Base-by-base conservation (phyloP, 192 early-diverging fungal species). In the Podila minutissima region DNA sequence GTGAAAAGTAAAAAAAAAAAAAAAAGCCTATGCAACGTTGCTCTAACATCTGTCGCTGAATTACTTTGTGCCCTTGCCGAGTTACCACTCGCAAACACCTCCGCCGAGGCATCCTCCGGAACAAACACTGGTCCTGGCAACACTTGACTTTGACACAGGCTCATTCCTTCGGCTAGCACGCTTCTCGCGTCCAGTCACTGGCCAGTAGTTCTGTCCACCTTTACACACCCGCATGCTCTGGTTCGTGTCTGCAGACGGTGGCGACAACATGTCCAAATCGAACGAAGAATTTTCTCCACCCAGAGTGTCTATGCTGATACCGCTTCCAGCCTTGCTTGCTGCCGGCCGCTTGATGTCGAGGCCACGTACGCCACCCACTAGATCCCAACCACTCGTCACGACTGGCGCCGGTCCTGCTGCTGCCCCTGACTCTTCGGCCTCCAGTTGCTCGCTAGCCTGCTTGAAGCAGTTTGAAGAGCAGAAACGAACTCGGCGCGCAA, bases 401-500 rank as follows among this genome's bases (percentile, higher is more conserved):
- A 62, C 24, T 3, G 70, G 11, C 6, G 64, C 17, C 0, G 41
- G 31, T 13, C 26, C 60, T 32, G 29, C 38, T 3, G 62, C 48
- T 8, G n/a, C 49, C 1, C 53, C 8, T 12, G 71, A 53, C 31
- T 81, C 77, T 28, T 81, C 77, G 4, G 60, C 69, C 19, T 81
- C 77, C 2, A 81, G 59, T 32, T 81, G 77, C 19, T 73, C 77
- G 38, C 62, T 66, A 1, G 77, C 77, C 12, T 41, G 15, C 62
- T 64, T 68, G 83, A 86, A 89, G 53, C 86, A 89, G 11, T 62
- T 28, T 3, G 73, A 67, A 0, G 85, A 86, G 24, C 87, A 89
- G 62, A 85, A 89, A 17, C 87, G 78, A 1, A 89, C 84, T 50
- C 86, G 74, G 49, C 85, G 74, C 13, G 85, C 87, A 11, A 89